Evolutionary conservation across 352 stramenopile genomes (phyloP), one percentile per base, ranked within the genome.

Genomic region (Poterioochromonas sp.): DNA sequence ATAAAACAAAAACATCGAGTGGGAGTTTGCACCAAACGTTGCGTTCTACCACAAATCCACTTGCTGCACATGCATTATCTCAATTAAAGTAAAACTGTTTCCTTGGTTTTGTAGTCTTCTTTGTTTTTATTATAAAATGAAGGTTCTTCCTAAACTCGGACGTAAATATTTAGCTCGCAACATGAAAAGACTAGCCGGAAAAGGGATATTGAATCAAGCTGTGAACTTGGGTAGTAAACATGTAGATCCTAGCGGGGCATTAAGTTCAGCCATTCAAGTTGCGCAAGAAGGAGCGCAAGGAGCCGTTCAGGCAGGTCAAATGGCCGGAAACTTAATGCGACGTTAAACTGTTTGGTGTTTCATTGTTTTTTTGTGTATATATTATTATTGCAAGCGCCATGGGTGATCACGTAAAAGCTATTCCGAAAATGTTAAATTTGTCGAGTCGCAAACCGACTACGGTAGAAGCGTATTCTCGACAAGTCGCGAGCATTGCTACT

Each of bases 101-200:
- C 58, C 58, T 68, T 68, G 58, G 58, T 68, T 68, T 68, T 68
- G 58, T 68, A 68, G 58, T 68, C 58, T 68, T 68, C 58, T 68
- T 68, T 68, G 58, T 68, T 68, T 68, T 68, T 68, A 68, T 68
- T 68, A 68, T 68, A 68, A 68, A 68, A 68, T 68, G 58, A 68
- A 68, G 58, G 58, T 68, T 68, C 58, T 68, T 68, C 58, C 58
- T 68, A 68, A 68, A 68, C 58, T 68, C 58, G 58, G 58, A 68
- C 58, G 58, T 68, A 68, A 68, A 68, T 68, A 68, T 68, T 68
- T 68, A 68, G 58, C 58, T 68, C 58, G 58, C 58, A 68, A 68
- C 58, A 68, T 68, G 58, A 68, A 68, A 68, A 68, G 58, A 68
- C 58, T 68, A 68, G 58, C 58, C 58, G 58, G 58, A 68, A 68